Evolutionary conservation across 2,329 filamentous ascomycete species (phyloP).

Genomic region (Xylariaceae sp.): DNA sequence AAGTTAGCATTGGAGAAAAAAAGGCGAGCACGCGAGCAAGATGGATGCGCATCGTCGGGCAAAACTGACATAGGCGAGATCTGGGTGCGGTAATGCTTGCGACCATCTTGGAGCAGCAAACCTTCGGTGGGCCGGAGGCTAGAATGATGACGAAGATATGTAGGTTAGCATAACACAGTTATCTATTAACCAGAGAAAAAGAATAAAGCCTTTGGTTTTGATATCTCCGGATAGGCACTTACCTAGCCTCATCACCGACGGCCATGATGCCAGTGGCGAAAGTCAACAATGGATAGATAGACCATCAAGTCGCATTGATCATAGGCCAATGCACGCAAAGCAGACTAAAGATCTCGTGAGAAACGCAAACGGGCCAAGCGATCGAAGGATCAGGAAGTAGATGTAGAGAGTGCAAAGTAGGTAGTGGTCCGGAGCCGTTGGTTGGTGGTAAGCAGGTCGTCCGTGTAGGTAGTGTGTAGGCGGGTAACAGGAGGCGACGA

Average conservation of each 20-base stretch:
- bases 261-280: slow-evolving; percentile 43
- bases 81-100: slow-evolving; percentile 62
- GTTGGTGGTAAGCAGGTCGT: background rate
- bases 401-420: background rate
- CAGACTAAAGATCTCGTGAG: background rate
- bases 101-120: slow-evolving; percentile 54
- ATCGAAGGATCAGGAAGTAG: slow-evolving; percentile 8
- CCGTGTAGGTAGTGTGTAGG: background rate
- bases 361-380: background rate
- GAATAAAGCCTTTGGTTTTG: slow-evolving; percentile 1
- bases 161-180: slow-evolving; percentile 6
- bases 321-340: slow-evolving; percentile 15
- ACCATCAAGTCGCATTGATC: slow-evolving; percentile 30
- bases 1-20: slow-evolving; percentile 14
- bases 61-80: slow-evolving; percentile 58
- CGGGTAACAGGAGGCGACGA: too few species aligned
- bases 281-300: slow-evolving; percentile 19
- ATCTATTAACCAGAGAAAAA: background rate
- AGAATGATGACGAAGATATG: slow-evolving; percentile 7
- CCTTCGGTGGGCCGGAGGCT: slow-evolving; percentile 62
- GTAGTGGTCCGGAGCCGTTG: background rate
- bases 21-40: slow-evolving; percentile 2
- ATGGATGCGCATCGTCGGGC: slow-evolving; percentile 7
- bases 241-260: slow-evolving; percentile 50
- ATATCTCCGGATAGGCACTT: slow-evolving; percentile 9